Base-by-base conservation (phyloP, 805 yeast genomes). In the Yueomyces sinensis region DNA sequence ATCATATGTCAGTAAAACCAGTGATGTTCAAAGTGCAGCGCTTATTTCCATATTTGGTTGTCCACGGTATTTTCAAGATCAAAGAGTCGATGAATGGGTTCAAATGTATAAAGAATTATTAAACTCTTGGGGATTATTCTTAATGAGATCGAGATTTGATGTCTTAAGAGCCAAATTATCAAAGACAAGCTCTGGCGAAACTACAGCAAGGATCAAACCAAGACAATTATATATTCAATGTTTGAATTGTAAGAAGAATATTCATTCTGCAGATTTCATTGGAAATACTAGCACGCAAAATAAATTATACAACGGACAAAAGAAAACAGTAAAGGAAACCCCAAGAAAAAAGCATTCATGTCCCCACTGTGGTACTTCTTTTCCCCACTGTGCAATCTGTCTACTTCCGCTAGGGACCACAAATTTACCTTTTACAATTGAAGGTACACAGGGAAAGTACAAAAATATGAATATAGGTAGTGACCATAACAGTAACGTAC, bases 351-450 rank as follows among this genome's bases (percentile, higher is more conserved):
- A 47, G 32, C 50, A 52, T 29, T 45, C 59, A 3, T 87, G 96
- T 53, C 86, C 87, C 0, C 81, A 82, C 46, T 89, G 97, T 61
- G 89, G 93, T 3, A 72, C 82, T 1, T 78, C 89, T 15, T 64
- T 84, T 17, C 96, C 97, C 0, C 62, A 94, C 41, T 89, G 97
- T 58, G 86, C 95, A 0, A 80, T 89, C 5, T 89, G 97, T 47
- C 57, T 86, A 24, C 59, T 83, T 31, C 74, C 94, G 0, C 60
- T 86, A 39, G 96, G 96, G 0, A 70, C 61, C 2, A 45, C 57
- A 5, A 50, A 48, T 32, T 43, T 56, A 18, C 59, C 58, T 3
- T 54, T 56, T 23, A 48, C 49, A 2, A 55, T 57, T 4, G 46
- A 49, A 24, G 61, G 59, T 11, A 37, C 39, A 7, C n/a, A n/a